These are phyloP conservation scores for Fusarium sp. DNA, from an alignment of 2,329 filamentous ascomycete genomes.

Conservation along the genomic window DNA sequence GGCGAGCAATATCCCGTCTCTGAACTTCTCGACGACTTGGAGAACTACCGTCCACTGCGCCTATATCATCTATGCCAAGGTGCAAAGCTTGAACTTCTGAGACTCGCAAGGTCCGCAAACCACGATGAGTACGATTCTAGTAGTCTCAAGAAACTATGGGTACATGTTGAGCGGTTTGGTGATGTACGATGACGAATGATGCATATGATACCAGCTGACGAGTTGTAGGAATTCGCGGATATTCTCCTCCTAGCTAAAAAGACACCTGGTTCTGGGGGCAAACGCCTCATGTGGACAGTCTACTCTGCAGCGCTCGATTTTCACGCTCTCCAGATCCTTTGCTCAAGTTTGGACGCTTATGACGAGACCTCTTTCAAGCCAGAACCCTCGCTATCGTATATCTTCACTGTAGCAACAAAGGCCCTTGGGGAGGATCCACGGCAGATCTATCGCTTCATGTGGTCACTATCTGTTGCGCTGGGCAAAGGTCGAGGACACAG, in stretches of 20 bases:
- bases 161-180: conserved; percentile 32
- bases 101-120: conserved; percentile 19
- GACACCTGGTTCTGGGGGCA: conserved; percentile 15
- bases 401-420: conserved; percentile 37
- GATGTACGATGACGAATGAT: conserved; percentile 11
- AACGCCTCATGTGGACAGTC: conserved; percentile 46
- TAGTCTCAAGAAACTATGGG: conserved; percentile 20
- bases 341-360: conserved; percentile 4
- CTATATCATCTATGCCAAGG: conserved; percentile 40
- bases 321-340: conserved; percentile 34
- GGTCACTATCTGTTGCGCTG: conserved; percentile 41
- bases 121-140: neutral
- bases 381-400: conserved; percentile 6
- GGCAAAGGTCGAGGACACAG: conserved; percentile 12
- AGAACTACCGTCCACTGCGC: conserved; percentile 41
- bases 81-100: conserved; percentile 37
- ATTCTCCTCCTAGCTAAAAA: conserved; percentile 28
- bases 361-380: neutral
- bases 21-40: conserved; percentile 39
- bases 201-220: neutral
- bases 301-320: conserved; percentile 40
- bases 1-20: conserved; percentile 37
- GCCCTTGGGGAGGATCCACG: conserved; percentile 33
- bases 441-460: conserved; percentile 44
- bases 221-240: conserved; percentile 40